These are phyloP conservation scores for Aspergillus nanangensis DNA, from an alignment of 495 filamentous ascomycete genomes.

Conservation along the genomic window DNA sequence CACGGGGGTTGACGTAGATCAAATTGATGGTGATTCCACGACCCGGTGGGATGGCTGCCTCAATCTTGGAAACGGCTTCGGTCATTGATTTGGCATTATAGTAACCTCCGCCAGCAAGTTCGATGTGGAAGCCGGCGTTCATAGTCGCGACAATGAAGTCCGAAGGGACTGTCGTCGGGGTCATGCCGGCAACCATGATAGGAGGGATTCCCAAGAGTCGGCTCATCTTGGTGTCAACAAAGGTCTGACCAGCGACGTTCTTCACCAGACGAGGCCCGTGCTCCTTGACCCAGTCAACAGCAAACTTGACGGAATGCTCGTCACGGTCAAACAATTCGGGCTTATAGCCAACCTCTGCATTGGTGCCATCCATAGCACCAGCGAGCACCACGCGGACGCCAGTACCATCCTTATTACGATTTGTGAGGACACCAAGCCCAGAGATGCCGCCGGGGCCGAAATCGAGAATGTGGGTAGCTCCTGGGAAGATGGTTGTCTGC, in stretches of 20 bases:
- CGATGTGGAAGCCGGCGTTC: conserved; percentile 92
- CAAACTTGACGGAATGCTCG: conserved; percentile 88
- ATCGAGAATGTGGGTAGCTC: conserved; percentile 89
- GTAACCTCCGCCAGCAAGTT: conserved; percentile 89
- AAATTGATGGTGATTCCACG: conserved; percentile 91
- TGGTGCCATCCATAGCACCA: conserved; percentile 84
- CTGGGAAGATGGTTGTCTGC: conserved; percentile 80
- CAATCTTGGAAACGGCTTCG: conserved; percentile 82
- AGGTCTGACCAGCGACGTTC: conserved; percentile 80
- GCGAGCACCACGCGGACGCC: conserved; percentile 93
- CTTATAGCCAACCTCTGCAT: conserved; percentile 91
- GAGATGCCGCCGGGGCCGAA: conserved; percentile 96
- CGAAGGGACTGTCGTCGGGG: conserved; percentile 88
- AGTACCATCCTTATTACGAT: conserved; percentile 96
- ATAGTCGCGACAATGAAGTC: conserved; percentile 95
- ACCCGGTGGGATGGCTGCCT: conserved; percentile 79
- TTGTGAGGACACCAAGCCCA: conserved; percentile 92
- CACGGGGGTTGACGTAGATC: conserved; percentile 93
- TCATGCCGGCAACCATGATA: conserved; percentile 95
- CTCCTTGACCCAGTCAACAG: conserved; percentile 97
- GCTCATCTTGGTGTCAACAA: conserved; percentile 98
- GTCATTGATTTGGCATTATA: conserved; percentile 90
- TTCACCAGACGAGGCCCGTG: conserved; percentile 84
- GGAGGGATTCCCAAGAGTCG: conserved; percentile 83
- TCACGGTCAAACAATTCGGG: conserved; percentile 95